These are phyloP conservation scores for Amyloporia xantha DNA, from an alignment of 768 basidiomycete genomes.

Conservation along the genomic window DNA sequence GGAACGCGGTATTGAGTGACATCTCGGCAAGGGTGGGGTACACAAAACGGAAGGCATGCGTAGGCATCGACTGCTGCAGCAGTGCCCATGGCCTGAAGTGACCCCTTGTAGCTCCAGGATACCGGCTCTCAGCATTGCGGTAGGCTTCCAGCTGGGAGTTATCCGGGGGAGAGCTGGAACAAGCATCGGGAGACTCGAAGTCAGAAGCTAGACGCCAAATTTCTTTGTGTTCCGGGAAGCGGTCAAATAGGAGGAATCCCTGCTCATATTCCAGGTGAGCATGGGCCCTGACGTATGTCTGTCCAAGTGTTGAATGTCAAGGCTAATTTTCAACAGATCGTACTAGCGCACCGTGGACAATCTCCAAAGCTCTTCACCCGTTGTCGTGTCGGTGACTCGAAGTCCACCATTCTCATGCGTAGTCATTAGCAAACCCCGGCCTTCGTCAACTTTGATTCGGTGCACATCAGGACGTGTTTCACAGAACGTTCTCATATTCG, in stretches of 20 bases:
- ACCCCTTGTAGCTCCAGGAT: constrained; percentile 28
- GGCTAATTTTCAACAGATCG: no score
- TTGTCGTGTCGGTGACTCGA: constrained; percentile 47
- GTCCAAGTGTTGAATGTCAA: no score
- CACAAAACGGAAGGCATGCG: constrained; percentile 56
- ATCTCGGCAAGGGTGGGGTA: constrained; percentile 59
- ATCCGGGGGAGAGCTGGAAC: constrained; percentile 6
- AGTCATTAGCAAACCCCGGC: constrained; percentile 49
- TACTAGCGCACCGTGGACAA: constrained; percentile 51
- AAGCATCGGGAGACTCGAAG: constrained; percentile 1
- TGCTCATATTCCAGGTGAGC: constrained; percentile 72
- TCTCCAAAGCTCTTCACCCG: constrained; percentile 51
- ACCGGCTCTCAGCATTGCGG: constrained; percentile 13
- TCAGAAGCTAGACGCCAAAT: constrained; percentile 51
- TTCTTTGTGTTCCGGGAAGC: constrained; percentile 50
- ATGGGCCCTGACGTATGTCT: constrained; percentile 45
- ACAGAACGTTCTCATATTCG: constrained; percentile 29
- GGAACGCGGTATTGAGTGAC: constrained; percentile 36
- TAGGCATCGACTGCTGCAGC: constrained; percentile 37
- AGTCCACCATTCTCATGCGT: constrained; percentile 53
- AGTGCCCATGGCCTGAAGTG: constrained; percentile 61
- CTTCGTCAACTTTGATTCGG: constrained; percentile 72
- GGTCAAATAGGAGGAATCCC: constrained; percentile 70
- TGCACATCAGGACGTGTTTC: constrained; percentile 41
- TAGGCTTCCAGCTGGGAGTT: constrained; percentile 25